Conservation (phyloP, 257 asterid genomes). For the Solanum gandarillasii region DNA sequence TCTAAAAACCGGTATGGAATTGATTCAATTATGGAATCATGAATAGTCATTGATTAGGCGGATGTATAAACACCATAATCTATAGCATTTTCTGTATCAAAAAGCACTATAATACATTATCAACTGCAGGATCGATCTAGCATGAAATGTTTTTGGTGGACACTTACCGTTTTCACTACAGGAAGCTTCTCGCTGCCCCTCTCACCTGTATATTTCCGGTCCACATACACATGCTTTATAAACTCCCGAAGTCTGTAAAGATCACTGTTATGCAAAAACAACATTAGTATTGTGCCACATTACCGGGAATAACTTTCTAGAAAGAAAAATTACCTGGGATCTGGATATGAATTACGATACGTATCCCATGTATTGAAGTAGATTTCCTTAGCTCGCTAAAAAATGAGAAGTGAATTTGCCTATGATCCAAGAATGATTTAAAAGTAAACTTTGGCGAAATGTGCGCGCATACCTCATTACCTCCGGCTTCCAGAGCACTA, state of each 20-base stretch:
- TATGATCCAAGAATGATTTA: background rate
- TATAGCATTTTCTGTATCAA: background rate
- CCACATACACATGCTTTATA: slow-evolving; percentile 53
- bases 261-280: slow-evolving; percentile 34
- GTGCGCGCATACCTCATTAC: slow-evolving; percentile 55
- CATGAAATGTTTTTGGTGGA: background rate
- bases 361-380: slow-evolving; percentile 82
- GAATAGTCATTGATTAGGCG: background rate
- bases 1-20: no score
- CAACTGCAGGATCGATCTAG: background rate
- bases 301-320: background rate
- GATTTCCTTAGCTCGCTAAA: slow-evolving; percentile 60
- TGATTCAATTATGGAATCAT: no score
- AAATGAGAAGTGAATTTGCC: background rate
- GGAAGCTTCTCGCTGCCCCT: slow-evolving; percentile 22
- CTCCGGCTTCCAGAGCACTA: slow-evolving; percentile 69
- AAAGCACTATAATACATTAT: background rate
- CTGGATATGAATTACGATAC: slow-evolving; percentile 45
- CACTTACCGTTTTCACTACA: slow-evolving; percentile 35
- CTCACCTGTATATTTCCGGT: slow-evolving; percentile 52
- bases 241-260: slow-evolving; percentile 62
- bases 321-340: slow-evolving; percentile 34
- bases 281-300: background rate
- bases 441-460: background rate
- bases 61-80: background rate